Evolutionary conservation across 108 stramenopile genomes (phyloP), one percentile per base, ranked within the genome.

Genomic region (Nitzschia sp.): DNA sequence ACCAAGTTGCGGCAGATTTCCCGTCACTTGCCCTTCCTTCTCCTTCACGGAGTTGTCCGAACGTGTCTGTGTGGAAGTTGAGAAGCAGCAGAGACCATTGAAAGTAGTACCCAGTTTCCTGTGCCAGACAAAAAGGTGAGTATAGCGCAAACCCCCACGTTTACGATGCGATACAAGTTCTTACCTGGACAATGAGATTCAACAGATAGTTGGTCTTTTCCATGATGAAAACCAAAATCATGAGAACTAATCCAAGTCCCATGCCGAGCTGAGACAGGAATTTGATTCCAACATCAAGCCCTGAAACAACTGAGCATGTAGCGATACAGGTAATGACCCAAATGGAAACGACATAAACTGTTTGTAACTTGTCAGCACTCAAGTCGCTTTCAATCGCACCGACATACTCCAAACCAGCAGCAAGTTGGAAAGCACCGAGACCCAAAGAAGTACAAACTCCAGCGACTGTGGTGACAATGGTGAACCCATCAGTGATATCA

Each of bases 371-470:
- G 17, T 69, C 68, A 41, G 51, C 53, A 50, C 10, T 29, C 15
- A 46, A 41, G 38, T 57, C 70, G 43, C 48, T 34, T 52, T 81
- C 76, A 17, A 77, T 48, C 66, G 62, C 61, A 19, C 71, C 72
- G 7, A 81, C 59, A 20, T 62, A 43, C 56, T 72, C 43, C 43
- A 83, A 34, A 26, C 85, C 85, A 19, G 63, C 65, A 21, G 48
- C 65, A 51, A 86, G 51, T 53, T 86, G 82, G 50, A 78, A 68
- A 14, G 77, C 70, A 17, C 85, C 85, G 8, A 86, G 64, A 14
- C 85, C 83, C 24, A 84, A 77, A 57, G 54, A 65, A n/a, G 83
- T 87, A 50, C 82, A 87, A 42, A 84, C 79, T 38, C 86, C 83
- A 43, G 79, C 55, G 14, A 86, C 80, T 37, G 73, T 80, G 50